These are phyloP conservation scores for Colletotrichum melonis DNA, from an alignment of 2,329 filamentous ascomycete species.

Conservation along the genomic window DNA sequence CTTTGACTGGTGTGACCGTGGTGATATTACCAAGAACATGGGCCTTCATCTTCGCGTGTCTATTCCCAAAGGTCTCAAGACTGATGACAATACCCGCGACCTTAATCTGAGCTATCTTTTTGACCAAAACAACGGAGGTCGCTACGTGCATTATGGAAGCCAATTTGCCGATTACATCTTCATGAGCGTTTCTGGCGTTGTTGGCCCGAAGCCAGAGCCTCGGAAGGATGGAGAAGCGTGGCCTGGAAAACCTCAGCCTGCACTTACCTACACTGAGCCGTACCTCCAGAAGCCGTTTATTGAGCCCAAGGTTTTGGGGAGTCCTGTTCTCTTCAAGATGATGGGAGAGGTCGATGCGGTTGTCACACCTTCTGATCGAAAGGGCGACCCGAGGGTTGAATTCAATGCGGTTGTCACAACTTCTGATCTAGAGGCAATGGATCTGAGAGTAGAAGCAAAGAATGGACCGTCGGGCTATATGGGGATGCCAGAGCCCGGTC, in stretches of 20 bases:
- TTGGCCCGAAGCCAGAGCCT: neutral
- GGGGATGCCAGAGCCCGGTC: neutral
- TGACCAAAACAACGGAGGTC: neutral
- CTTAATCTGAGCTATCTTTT: neutral
- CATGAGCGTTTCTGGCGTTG: neutral
- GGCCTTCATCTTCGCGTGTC: neutral
- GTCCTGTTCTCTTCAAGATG: neutral
- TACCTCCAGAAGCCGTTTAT: neutral
- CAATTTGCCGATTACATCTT: slow-evolving; percentile 14
- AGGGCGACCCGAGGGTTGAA: neutral
- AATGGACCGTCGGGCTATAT: neutral
- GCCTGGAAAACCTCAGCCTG: neutral
- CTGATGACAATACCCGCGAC: neutral
- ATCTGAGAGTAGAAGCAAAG: neutral
- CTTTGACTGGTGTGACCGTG: slow-evolving; percentile 1
- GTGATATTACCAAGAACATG: slow-evolving; percentile 4
- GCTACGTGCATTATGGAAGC: neutral
- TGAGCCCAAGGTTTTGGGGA: neutral
- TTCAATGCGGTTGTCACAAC: neutral
- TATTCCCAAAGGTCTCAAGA: neutral
- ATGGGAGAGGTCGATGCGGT: neutral
- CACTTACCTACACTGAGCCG: neutral
- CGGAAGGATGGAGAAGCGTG: neutral
- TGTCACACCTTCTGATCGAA: neutral
- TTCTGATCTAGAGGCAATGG: neutral